A percentile compares a stretch with the other conserved stretches of the same genome.
These are phyloP conservation scores for Dryadomyces sulphureus DNA, from an alignment of 2,329 filamentous ascomycete genomes.

Conservation along the genomic window DNA sequence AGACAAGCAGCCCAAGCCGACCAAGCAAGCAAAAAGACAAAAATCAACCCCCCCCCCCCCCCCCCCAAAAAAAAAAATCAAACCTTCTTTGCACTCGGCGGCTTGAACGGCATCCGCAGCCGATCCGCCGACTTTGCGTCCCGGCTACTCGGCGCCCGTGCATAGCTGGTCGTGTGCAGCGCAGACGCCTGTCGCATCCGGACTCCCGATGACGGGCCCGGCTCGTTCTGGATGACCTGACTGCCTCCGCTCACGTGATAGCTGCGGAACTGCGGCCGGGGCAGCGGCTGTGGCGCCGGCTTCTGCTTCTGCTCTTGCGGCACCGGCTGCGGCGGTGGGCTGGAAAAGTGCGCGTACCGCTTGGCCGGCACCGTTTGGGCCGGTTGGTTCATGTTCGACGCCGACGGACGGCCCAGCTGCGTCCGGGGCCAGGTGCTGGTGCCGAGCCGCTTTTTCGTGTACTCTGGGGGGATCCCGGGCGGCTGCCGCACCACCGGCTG, in stretches of 20 bases:
- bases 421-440: conserved; percentile 16
- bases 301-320: background rate
- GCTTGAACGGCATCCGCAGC: conserved; percentile 41
- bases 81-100: conserved; percentile 33
- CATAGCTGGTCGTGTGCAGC: conserved; percentile 37
- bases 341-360: conserved; percentile 43
- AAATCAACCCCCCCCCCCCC: too few species aligned
- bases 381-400: background rate
- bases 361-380: conserved; percentile 14
- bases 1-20: too few species aligned
- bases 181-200: conserved; percentile 23
- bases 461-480: conserved; percentile 17
- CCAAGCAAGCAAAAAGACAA: too few species aligned
- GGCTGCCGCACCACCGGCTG: conserved; percentile 3
- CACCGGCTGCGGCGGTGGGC: conserved; percentile 26
- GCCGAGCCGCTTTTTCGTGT: conserved; percentile 27
- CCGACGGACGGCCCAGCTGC: conserved; percentile 9
- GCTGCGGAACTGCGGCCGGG: background rate
- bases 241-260: background rate
- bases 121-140: conserved; percentile 32
- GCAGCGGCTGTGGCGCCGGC: background rate
- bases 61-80: too few species aligned
- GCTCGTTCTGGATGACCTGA: conserved; percentile 3
- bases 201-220: too few species aligned
- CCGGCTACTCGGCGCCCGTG: conserved; percentile 17